Conservation (phyloP, 495 filamentous ascomycete species). For the Mycothermus thermophilus region DNA sequence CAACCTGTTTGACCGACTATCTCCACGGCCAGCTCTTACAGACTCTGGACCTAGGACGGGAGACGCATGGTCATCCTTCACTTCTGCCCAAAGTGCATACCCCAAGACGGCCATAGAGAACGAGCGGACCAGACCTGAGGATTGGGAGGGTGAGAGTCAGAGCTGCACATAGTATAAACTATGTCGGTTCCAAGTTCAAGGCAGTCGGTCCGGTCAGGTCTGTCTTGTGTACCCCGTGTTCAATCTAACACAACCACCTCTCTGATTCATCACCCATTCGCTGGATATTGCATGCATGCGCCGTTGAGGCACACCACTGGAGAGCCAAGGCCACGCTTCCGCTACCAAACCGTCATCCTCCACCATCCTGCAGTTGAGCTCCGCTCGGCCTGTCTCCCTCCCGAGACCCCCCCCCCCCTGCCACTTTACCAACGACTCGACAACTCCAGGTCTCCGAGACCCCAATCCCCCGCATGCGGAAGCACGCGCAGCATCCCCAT, state of each 20-base stretch:
- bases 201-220: slow-evolving; percentile 9
- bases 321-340: slow-evolving; percentile 9
- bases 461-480: not conserved
- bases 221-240: slow-evolving; percentile 6
- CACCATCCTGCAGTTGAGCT: not conserved
- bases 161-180: not conserved
- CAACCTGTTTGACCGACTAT: too few species aligned
- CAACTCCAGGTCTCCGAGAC: too few species aligned
- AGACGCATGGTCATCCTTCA: too few species aligned
- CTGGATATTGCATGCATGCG: slow-evolving; percentile 18
- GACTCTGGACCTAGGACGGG: too few species aligned
- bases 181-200: not conserved
- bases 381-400: not conserved
- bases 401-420: not conserved
- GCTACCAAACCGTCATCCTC: too few species aligned
- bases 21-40: too few species aligned
- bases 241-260: too few species aligned
- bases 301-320: slow-evolving; percentile 14
- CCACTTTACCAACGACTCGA: too few species aligned
- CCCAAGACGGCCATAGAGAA: too few species aligned
- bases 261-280: slow-evolving; percentile 8
- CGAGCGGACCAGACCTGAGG: too few species aligned
- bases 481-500: not conserved
- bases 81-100: too few species aligned
- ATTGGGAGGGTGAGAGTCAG: not conserved